Evolutionary conservation across 176 grass and related monocot genomes (phyloP).

Genomic region (Oryza officinalis): DNA sequence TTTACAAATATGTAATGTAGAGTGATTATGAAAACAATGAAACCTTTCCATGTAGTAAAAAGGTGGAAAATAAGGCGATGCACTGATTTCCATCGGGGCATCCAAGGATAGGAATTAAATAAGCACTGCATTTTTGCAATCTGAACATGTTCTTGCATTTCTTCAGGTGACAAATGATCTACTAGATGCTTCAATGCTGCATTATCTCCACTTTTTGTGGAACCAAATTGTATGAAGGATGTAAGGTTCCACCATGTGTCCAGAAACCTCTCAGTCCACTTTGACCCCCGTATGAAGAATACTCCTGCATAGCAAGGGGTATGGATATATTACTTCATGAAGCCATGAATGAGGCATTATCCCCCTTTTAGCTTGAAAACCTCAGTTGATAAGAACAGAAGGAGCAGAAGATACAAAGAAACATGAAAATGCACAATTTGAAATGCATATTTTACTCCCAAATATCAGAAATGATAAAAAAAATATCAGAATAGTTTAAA

Average conservation of each 20-base stretch:
- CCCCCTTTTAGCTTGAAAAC: not conserved
- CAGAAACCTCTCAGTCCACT: conserved; percentile 71
- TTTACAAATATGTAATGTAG: not conserved
- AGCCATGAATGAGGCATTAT: not conserved
- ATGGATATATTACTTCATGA: conserved; percentile 16
- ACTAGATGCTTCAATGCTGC: conserved; percentile 65
- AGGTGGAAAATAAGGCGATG: conserved; percentile 54
- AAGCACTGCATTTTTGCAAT: conserved; percentile 80
- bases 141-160: conserved; percentile 53
- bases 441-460: not conserved
- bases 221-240: conserved; percentile 75
- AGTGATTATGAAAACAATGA: not conserved
- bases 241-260: conserved; percentile 89
- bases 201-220: conserved; percentile 86
- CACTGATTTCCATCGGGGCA: conserved; percentile 49
- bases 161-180: conserved; percentile 49
- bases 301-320: conserved; percentile 44
- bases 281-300: conserved; percentile 75
- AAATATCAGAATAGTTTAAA: not conserved
- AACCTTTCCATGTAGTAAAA: conserved; percentile 75
- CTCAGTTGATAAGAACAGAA: not conserved
- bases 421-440: not conserved
- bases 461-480: not conserved
- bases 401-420: not conserved
- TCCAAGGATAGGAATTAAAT: conserved; percentile 96